phyloP scores from a whole-genome alignment of 352 stramenopile genomes.

The Saprolegnia parasitica region DNA sequence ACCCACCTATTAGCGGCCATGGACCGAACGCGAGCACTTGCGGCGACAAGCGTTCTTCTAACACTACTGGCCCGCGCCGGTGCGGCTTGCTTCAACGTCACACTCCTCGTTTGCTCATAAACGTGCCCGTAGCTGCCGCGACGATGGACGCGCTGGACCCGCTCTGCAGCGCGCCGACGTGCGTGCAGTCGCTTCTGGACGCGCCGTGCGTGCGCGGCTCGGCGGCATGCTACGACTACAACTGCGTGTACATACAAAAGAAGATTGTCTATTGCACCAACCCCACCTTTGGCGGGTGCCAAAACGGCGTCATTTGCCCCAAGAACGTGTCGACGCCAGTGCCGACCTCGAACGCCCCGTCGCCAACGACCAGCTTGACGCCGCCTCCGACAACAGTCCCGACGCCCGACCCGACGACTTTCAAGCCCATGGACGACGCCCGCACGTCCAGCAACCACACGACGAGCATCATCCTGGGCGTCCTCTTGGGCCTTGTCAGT shows the following conservation, averaged over 20 bases:
- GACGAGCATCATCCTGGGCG: constrained; percentile 5
- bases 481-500: neutral
- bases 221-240: constrained; percentile 3
- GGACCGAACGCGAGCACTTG: no score
- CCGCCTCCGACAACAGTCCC: neutral
- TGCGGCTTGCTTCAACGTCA: no score
- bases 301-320: constrained; percentile 3
- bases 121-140: no score
- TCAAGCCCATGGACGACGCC: neutral
- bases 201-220: neutral
- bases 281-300: constrained; percentile 14
- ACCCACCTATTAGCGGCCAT: no score
- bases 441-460: neutral
- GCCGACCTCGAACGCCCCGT: neutral
- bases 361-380: neutral
- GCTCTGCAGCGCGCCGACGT: neutral
- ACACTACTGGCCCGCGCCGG: no score
- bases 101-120: no score
- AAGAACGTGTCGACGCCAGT: neutral
- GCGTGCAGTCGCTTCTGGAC: neutral
- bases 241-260: constrained; percentile 7
- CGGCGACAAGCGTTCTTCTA: no score
- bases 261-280: constrained; percentile 14
- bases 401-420: neutral
- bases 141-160: neutral